Evolutionary conservation across 2,329 filamentous ascomycete genomes (phyloP).

Genomic region (Xylariaceae sp.): DNA sequence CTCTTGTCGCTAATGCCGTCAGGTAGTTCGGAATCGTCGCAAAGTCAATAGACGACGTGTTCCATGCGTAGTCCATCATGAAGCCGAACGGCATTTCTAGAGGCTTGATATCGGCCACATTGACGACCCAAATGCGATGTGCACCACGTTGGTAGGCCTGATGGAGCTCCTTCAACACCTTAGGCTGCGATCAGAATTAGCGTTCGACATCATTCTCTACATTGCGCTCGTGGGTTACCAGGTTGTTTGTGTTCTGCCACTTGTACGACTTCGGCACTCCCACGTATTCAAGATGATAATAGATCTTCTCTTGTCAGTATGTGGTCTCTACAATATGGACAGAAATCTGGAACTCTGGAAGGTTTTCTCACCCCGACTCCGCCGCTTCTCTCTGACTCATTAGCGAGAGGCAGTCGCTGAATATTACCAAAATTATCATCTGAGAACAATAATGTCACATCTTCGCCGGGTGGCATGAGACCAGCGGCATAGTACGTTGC

Average conservation of each 20-base stretch:
- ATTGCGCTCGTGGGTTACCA: constrained; percentile 29
- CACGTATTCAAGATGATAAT: constrained; percentile 52
- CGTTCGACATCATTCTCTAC: constrained; percentile 46
- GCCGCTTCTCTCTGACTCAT: constrained; percentile 48
- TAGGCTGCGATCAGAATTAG: constrained; percentile 46
- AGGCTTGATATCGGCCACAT: constrained; percentile 66
- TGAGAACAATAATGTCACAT: constrained; percentile 56
- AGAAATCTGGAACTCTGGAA: constrained; percentile 51
- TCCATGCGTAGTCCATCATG: not conserved
- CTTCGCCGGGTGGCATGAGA: constrained; percentile 55
- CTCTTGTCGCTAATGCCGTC: not conserved
- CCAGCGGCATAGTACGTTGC: constrained; percentile 57
- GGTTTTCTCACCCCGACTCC: constrained; percentile 47
- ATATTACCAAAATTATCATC: constrained; percentile 60
- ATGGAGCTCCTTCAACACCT: constrained; percentile 44
- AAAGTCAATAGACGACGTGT: constrained; percentile 35
- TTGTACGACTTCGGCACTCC: constrained; percentile 47
- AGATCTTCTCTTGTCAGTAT: not conserved
- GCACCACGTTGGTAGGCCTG: constrained; percentile 58
- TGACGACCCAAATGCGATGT: constrained; percentile 62
- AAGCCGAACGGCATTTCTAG: not conserved
- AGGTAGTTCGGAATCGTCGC: constrained; percentile 51
- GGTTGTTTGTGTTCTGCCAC: constrained; percentile 63
- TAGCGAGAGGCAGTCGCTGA: constrained; percentile 48
- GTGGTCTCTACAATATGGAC: too few species aligned